Evolutionary conservation across 1,284 basidiomycete species (phyloP), one percentile per base, ranked within the genome.

Genomic region (Mycena citricolor): DNA sequence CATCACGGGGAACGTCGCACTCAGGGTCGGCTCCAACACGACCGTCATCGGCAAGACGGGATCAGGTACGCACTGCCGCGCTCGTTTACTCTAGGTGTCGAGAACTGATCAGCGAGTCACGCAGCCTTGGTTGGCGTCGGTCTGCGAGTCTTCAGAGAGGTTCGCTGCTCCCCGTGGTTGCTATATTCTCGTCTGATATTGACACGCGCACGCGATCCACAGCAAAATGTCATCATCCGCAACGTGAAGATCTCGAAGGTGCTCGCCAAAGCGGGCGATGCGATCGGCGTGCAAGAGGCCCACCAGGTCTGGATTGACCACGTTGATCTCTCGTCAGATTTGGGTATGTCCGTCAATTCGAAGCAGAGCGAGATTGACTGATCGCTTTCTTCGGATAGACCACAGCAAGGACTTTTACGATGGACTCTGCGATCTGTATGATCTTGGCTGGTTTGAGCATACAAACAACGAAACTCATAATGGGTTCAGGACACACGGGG

Each of bases 201-300:
- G n/a, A n/a, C n/a, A n/a, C n/a, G n/a, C n/a, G n/a, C n/a, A n/a
- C n/a, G n/a, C n/a, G n/a, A n/a, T 16, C 22, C 22, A 21, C 30
- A 41, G 39, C 4, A 49, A 26, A 74, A 75, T 44, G 71, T 75
- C 40, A 75, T 75, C 54, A 67, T 74, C 52, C 69, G 73, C 19
- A 74, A 74, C 54, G 56, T 75, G 54, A 73, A 71, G 57, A 67
- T 75, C 44, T 68, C 69, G 32, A 74, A 74, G 56, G 72, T 75
- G 20, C 56, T 73, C 1, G 70, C 71, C 13, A 49, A 47, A 3
- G 66, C 64, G 39, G 40, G 71, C 22, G 71, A 42, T 19, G 40
- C 32, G 13, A 42, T 42, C 21, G 40, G 40, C 30, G 32, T 41
- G 19, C 39, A 73, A 50, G 57, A 58, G 19, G 50, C 73, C 13